Conservation (phyloP, 2,329 filamentous ascomycete species). For the Pseudogymnoascus sp. region DNA sequence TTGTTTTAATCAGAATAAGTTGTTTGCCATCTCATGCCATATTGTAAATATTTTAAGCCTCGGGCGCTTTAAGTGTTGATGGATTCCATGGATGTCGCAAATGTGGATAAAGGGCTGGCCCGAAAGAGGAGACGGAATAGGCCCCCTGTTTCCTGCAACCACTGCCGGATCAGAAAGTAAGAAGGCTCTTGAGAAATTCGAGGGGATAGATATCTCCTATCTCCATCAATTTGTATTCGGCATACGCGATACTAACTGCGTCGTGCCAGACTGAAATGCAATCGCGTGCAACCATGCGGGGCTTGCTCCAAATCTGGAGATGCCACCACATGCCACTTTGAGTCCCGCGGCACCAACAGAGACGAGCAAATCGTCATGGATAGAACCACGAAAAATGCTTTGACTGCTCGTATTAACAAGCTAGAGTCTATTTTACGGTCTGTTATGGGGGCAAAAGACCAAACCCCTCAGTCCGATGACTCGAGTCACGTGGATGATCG, state of each 20-base stretch:
- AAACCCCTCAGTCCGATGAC: not conserved
- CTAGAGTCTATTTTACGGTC: slow-evolving; percentile 14
- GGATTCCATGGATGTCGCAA: not conserved
- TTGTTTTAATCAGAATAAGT: not conserved
- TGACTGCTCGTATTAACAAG: slow-evolving; percentile 15
- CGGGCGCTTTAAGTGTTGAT: not conserved
- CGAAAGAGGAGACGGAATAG: not conserved
- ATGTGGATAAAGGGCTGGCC: not conserved
- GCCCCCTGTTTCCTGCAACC: slow-evolving; percentile 8
- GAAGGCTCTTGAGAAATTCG: not conserved
- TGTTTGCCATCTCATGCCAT: not conserved
- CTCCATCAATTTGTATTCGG: not conserved
- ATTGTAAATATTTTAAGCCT: not conserved
- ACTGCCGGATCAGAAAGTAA: slow-evolving; percentile 6
- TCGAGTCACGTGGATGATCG: not conserved
- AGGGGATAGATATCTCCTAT: not conserved
- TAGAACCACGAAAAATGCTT: not conserved
- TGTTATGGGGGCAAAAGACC: slow-evolving; percentile 7
- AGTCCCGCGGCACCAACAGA: not conserved
- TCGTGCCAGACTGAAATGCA: slow-evolving; percentile 5
- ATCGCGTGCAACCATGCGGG: slow-evolving; percentile 15
- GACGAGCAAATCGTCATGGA: slow-evolving; percentile 4
- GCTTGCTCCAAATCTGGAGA: slow-evolving; percentile 16
- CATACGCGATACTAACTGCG: not conserved
- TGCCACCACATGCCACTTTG: slow-evolving; percentile 14